Evolutionary conservation across 2,329 filamentous ascomycete genomes (phyloP).

Genomic region (Claviceps spartinae): DNA sequence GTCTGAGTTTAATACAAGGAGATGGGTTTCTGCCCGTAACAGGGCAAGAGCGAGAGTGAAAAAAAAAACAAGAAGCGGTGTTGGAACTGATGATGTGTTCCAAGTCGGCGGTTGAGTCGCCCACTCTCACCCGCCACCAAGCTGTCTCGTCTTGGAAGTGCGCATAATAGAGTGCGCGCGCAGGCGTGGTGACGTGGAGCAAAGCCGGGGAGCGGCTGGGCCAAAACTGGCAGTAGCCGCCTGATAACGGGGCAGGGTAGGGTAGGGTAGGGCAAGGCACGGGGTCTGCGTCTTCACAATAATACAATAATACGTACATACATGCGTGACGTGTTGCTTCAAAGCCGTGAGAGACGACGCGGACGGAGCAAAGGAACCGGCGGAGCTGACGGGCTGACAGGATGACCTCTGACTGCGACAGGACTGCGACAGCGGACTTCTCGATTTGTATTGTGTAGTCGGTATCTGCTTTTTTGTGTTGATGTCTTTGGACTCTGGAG

Average conservation of each 20-base stretch:
- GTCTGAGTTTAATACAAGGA: not conserved
- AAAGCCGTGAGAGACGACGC: conserved; percentile 12
- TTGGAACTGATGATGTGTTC: not conserved
- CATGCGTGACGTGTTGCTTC: conserved; percentile 13
- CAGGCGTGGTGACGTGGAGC: not conserved
- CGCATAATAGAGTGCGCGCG: not conserved
- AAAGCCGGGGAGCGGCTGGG: too few relatives aligned
- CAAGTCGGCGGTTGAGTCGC: conserved; percentile 10
- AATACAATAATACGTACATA: conserved; percentile 14
- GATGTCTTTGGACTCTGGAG: conserved; percentile 34
- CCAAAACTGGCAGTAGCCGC: too few relatives aligned
- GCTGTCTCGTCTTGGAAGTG: not conserved
- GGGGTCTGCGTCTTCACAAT: not conserved
- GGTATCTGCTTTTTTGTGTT: conserved; percentile 34
- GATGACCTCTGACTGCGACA: conserved; percentile 48
- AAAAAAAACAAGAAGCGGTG: not conserved
- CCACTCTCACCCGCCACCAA: not conserved
- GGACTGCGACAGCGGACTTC: conserved; percentile 47
- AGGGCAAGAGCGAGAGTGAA: not conserved
- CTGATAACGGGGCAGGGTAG: not conserved
- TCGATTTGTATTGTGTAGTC: conserved; percentile 36
- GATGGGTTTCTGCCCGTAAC: not conserved
- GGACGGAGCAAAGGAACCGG: conserved; percentile 15
- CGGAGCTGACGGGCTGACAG: conserved; percentile 32
- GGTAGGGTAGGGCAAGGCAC: not conserved